These are phyloP conservation scores for Onygenales sp. DNA, from an alignment of 2,329 filamentous ascomycete genomes.

Conservation along the genomic window DNA sequence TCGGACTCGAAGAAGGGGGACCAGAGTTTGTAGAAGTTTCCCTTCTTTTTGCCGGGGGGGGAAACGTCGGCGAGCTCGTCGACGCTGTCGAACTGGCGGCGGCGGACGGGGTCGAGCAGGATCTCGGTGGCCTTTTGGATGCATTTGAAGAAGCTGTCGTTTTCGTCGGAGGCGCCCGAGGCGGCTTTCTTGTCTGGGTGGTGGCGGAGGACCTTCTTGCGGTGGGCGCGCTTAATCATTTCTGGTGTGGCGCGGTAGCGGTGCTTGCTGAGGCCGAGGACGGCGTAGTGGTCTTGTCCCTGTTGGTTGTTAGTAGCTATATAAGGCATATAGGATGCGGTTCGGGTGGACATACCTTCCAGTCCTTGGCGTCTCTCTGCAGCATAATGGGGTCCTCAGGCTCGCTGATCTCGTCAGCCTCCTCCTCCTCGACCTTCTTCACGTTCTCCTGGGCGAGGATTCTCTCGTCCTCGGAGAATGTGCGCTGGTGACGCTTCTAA, in stretches of 20 bases:
- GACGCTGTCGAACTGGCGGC: conserved; percentile 92
- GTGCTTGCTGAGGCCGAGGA: conserved; percentile 87
- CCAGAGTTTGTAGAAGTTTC: conserved; percentile 96
- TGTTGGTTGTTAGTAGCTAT: conserved; percentile 25
- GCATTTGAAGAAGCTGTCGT: conserved; percentile 99
- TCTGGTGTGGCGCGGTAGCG: conserved; percentile 89
- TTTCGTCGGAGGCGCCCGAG: conserved; percentile 66
- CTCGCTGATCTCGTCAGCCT: conserved; percentile 86
- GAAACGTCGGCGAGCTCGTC: conserved; percentile 90
- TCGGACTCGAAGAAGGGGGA: conserved; percentile 81
- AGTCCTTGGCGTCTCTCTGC: conserved; percentile 91
- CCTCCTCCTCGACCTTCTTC: conserved; percentile 89
- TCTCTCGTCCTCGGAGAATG: conserved; percentile 96
- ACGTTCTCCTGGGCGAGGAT: conserved; percentile 92
- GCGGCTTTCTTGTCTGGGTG: conserved; percentile 99
- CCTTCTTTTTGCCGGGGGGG: conserved; percentile 77
- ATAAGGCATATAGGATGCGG: not conserved
- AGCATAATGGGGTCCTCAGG: conserved; percentile 88
- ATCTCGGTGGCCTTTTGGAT: conserved; percentile 97
- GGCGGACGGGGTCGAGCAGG: conserved; percentile 81
- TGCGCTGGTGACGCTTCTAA: conserved; percentile 79
- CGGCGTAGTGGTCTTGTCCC: conserved; percentile 95
- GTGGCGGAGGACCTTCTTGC: conserved; percentile 98
- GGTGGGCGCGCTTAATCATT: conserved; percentile 97
- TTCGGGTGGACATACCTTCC: conserved; percentile 61